Evolutionary conservation across 73 alveolate species (phyloP).

Genomic region (Paramecium caudatum): DNA sequence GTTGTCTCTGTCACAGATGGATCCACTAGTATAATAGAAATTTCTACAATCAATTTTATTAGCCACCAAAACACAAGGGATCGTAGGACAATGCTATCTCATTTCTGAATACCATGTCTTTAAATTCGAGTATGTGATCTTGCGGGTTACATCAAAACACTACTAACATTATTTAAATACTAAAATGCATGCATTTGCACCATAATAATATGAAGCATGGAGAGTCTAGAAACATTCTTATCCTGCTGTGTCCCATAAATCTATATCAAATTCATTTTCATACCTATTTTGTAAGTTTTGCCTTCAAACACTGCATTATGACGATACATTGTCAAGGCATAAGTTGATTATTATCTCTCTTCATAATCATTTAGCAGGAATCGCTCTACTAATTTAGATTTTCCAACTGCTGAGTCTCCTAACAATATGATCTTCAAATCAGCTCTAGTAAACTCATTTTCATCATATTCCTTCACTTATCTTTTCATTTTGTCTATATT

Average conservation of each 20-base stretch:
- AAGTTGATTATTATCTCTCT: slow-evolving; percentile 61
- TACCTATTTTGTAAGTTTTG: slow-evolving; percentile 79
- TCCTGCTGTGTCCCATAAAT: slow-evolving; percentile 96
- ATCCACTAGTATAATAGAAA: slow-evolving; percentile 76
- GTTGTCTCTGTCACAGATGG: slow-evolving; percentile 89
- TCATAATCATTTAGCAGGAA: slow-evolving; percentile 88
- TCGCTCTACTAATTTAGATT: slow-evolving; percentile 91
- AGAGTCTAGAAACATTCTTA: slow-evolving; percentile 92
- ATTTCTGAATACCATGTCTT: slow-evolving; percentile 95
- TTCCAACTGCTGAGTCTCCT: slow-evolving; percentile 99
- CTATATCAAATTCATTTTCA: background rate
- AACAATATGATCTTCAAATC: slow-evolving; percentile 96
- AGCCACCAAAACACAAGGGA: slow-evolving; percentile 95
- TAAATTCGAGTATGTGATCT: slow-evolving; percentile 91
- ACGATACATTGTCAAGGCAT: slow-evolving; percentile 86
- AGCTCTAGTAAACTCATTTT: slow-evolving; percentile 81
- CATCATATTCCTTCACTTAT: slow-evolving; percentile 69
- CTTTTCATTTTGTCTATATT: slow-evolving; percentile 61
- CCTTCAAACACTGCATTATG: slow-evolving; percentile 86
- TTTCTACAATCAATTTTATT: slow-evolving; percentile 89
- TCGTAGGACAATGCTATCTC: slow-evolving; percentile 93
- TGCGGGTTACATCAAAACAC: slow-evolving; percentile 93
- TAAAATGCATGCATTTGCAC: slow-evolving; percentile 93
- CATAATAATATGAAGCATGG: slow-evolving; percentile 94
- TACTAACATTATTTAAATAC: slow-evolving; percentile 54